These are phyloP conservation scores for Aspergillus candidus DNA, from an alignment of 2,329 filamentous ascomycete species.

Conservation along the genomic window DNA sequence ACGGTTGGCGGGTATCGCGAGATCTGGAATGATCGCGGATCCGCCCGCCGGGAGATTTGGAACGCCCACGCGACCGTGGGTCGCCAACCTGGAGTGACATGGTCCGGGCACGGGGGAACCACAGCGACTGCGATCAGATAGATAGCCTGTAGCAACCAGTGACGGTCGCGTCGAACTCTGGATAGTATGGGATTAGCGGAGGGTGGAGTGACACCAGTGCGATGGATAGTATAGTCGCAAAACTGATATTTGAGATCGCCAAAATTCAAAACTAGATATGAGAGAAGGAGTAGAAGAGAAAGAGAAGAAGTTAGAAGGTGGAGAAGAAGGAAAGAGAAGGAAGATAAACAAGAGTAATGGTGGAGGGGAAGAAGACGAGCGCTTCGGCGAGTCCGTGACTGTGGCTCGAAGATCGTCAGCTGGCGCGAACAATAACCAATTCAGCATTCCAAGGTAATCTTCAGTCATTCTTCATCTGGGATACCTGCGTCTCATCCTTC, in stretches of 20 bases:
- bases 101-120: constrained; percentile 6
- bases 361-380: not conserved
- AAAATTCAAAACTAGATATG: constrained; percentile 1
- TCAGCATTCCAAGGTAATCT: no score
- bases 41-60: constrained; percentile 39
- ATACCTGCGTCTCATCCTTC: no score
- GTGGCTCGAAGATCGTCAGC: no score
- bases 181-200: not conserved
- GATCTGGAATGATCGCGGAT: constrained; percentile 39
- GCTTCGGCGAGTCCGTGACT: not conserved
- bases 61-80: constrained; percentile 40
- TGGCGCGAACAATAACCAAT: no score
- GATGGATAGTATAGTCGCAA: not conserved
- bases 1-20: constrained; percentile 34
- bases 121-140: constrained; percentile 1
- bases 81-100: constrained; percentile 37
- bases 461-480: no score
- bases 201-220: not conserved
- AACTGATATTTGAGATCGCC: not conserved
- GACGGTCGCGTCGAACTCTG: constrained; percentile 2
- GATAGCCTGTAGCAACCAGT: not conserved
- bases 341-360: not conserved
- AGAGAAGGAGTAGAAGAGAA: constrained; percentile 3
- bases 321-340: not conserved
- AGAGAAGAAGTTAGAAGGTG: constrained; percentile 1